These are phyloP conservation scores for Stenogyne calaminthoides DNA, from an alignment of 305 asterid genomes.

Conservation along the genomic window DNA sequence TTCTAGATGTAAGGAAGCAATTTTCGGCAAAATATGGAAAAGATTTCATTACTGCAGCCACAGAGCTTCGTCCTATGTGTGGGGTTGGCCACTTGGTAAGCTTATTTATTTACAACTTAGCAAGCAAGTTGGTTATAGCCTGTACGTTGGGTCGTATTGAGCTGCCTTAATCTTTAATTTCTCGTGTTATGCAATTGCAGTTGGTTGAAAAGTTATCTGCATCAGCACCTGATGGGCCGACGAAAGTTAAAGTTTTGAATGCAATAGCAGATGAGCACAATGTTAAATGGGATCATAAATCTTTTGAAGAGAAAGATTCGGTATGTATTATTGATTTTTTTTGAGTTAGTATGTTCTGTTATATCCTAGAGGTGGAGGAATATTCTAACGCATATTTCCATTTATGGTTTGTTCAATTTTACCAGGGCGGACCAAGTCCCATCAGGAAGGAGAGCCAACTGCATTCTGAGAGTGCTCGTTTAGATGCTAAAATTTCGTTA, in stretches of 20 bases:
- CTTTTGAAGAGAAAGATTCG: conserved; percentile 52
- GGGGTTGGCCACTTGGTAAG: conserved; percentile 94
- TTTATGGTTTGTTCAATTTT: conserved; percentile 26
- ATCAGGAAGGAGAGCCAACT: conserved; percentile 43
- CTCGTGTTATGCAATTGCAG: conserved; percentile 47
- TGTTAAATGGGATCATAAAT: conserved; percentile 75
- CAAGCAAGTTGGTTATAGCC: conserved; percentile 14
- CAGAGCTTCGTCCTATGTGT: conserved; percentile 87
- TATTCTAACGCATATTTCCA: conserved; percentile 6
- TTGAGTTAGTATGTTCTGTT: conserved; percentile 20
- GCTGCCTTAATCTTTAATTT: conserved; percentile 27
- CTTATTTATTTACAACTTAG: conserved; percentile 14
- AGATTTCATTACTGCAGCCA: conserved; percentile 75
- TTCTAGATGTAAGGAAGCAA: conserved; percentile 75
- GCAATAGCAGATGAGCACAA: conserved; percentile 83
- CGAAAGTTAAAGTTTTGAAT: conserved; percentile 65
- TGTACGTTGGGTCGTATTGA: conserved; percentile 12
- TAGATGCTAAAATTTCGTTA: conserved; percentile 42
- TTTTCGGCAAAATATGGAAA: conserved; percentile 86
- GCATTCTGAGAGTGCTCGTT: conserved; percentile 43
- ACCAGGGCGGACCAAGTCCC: conserved; percentile 68
- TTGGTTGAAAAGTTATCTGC: conserved; percentile 93
- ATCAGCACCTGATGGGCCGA: conserved; percentile 74
- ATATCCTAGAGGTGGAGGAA: conserved; percentile 10
- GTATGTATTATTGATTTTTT: conserved; percentile 53